Evolutionary conservation across 768 basidiomycete genomes (phyloP), one percentile per base, ranked within the genome.

Genomic region (Suillus hirtellus): DNA sequence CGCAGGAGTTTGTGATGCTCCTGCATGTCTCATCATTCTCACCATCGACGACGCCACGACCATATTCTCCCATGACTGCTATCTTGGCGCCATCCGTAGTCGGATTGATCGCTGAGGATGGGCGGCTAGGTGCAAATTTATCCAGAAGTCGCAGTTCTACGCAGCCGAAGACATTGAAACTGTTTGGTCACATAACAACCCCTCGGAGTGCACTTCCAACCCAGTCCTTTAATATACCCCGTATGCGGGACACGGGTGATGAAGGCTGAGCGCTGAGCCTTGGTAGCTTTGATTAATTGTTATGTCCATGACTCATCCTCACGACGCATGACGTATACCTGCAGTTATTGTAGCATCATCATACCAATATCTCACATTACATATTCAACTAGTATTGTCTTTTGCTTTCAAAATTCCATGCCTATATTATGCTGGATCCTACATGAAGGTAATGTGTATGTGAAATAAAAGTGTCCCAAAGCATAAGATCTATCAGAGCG

Each of bases 1-100:
- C 94, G 12, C 89, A 96, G 74, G 93, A 93, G 73, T 90, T 95
- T 69, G 88, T 92, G 56, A 92, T 93, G 67, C 80, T 96, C 55
- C 79, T 96, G 19, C 92, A 93, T 70, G 89, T 94, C 54, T 93
- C 94, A 8, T 92, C 90, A 0, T 87, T 92, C 67, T 85, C 92
- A 49, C 84, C 88, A 11, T 76, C 83, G 4, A 72, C 84, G 17
- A 82, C 83, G 2, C 77, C 78, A 46, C 80, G 86, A 44, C 80
- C 89, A 14, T 85, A 84, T 71, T 88, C 89, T 47, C 89, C 91
- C 10, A 79, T 86, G 75, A 71, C 71, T 37, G 64, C 71, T 64
- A 76, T 67, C 64, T 78, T 63, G 4, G 62, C 62, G 15, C 68
- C 66, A 19, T 65, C 74, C 61, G 21, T 63, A 63, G 37, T 59